These are phyloP conservation scores for Cordyceps cicadae DNA, from an alignment of 2,329 filamentous ascomycete genomes.

Conservation along the genomic window DNA sequence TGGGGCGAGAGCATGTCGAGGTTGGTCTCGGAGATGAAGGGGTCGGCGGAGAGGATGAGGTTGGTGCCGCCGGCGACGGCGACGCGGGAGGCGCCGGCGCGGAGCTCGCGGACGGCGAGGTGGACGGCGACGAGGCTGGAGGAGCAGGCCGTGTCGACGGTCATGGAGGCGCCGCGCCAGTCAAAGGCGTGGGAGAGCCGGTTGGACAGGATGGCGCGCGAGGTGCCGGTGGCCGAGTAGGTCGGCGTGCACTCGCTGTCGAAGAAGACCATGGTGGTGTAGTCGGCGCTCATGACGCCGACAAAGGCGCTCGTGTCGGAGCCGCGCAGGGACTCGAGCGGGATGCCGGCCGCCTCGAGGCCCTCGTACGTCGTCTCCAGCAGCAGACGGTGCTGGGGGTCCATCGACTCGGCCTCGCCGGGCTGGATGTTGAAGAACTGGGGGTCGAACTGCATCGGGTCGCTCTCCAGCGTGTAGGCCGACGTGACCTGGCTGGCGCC, in stretches of 20 bases:
- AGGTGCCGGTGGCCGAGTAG: constrained; percentile 5
- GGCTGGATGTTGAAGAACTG: constrained; percentile 38
- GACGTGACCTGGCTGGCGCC: constrained; percentile 22
- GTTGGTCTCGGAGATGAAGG: constrained; percentile 31
- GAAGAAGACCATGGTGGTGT: constrained; percentile 20
- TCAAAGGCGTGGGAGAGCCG: constrained; percentile 45
- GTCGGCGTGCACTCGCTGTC: constrained; percentile 15
- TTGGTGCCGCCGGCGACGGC: constrained; percentile 28
- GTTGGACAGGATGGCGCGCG: constrained; percentile 30
- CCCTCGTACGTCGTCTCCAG: constrained; percentile 28
- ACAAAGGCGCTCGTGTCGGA: constrained; percentile 15
- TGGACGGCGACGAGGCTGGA: constrained; percentile 41
- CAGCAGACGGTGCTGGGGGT: constrained; percentile 23
- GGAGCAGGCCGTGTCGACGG: constrained; percentile 42
- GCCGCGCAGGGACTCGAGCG: constrained; percentile 2
- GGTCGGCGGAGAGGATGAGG: constrained; percentile 6
- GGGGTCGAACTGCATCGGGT: constrained; percentile 29
- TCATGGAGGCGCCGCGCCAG: constrained; percentile 41
- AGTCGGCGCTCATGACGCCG: constrained; percentile 22
- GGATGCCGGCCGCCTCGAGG: constrained; percentile 11
- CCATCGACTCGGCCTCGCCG: constrained; percentile 32
- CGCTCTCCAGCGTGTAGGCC: constrained; percentile 17
- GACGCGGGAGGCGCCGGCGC: constrained; percentile 32
- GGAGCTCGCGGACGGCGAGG: constrained; percentile 36
- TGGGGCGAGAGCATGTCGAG: constrained; percentile 39